A percentile compares a stretch with the other conserved stretches of the same genome.
These are phyloP conservation scores for Trebouxiophyceae sp. DNA, from an alignment of 163 green algal species.

Conservation along the genomic window DNA sequence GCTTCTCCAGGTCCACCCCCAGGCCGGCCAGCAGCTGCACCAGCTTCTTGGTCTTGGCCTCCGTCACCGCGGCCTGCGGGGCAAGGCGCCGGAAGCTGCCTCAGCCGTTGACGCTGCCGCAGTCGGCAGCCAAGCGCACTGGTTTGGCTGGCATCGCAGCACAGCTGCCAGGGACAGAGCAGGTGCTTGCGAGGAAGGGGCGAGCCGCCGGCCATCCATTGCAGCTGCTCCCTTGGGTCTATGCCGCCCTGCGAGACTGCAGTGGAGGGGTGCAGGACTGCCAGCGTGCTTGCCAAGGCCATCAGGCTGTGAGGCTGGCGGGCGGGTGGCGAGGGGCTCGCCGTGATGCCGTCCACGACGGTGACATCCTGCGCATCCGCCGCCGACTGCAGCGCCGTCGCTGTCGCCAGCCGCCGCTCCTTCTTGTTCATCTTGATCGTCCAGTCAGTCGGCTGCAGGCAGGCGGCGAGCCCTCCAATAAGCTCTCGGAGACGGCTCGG, in stretches of 20 bases:
- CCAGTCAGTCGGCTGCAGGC: slow-evolving; percentile 85
- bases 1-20: slow-evolving; percentile 26
- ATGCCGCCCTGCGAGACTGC: too few relatives aligned
- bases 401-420: slow-evolving; percentile 86
- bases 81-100: neutral
- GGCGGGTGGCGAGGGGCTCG: neutral
- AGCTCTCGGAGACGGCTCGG: neutral
- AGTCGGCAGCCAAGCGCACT: neutral
- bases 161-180: neutral
- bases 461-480: neutral
- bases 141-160: neutral
- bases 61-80: slow-evolving; percentile 18
- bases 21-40: slow-evolving; percentile 53
- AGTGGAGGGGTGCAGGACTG: too few relatives aligned
- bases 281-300: too few relatives aligned
- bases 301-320: too few relatives aligned
- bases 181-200: neutral
- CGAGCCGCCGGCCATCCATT: too few relatives aligned
- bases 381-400: slow-evolving; percentile 87
- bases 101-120: neutral
- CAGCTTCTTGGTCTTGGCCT: slow-evolving; percentile 78
- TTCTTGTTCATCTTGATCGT: slow-evolving; percentile 99
- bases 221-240: too few relatives aligned
- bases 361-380: slow-evolving; percentile 70
- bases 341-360: slow-evolving; percentile 69